These are phyloP conservation scores for Citrus australasica DNA, from an alignment of 345 rosid genomes.

Conservation along the genomic window DNA sequence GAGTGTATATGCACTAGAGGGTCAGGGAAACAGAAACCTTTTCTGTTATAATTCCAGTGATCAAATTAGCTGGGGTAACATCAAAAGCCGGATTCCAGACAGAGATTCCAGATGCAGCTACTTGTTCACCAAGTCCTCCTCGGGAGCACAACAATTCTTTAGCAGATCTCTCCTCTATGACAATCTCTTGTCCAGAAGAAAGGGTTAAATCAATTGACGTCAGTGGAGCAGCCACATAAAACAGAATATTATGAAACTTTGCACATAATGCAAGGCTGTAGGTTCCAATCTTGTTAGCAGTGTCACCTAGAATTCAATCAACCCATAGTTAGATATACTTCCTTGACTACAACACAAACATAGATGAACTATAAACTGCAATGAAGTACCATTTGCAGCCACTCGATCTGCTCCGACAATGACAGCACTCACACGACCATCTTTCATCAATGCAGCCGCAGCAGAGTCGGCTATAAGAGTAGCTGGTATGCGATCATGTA, in stretches of 20 bases:
- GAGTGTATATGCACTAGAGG: neutral
- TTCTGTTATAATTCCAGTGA: conserved; percentile 79
- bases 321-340: neutral
- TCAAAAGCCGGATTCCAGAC: conserved; percentile 99
- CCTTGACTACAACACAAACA: conserved; percentile 2
- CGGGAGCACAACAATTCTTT: conserved; percentile 68
- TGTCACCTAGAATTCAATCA: conserved; percentile 54
- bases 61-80: conserved; percentile 79
- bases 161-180: conserved; percentile 79
- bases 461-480: conserved; percentile 92
- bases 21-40: conserved; percentile 41
- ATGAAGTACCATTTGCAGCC: conserved; percentile 68
- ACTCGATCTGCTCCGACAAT: conserved; percentile 97
- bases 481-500: conserved; percentile 84
- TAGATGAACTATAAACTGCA: conserved; percentile 13
- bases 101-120: conserved; percentile 86
- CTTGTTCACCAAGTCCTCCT: conserved; percentile 95
- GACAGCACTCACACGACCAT: conserved; percentile 66
- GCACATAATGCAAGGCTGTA: conserved; percentile 91
- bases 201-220: conserved; percentile 85
- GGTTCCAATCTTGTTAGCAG: conserved; percentile 98
- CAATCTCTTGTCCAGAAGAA: conserved; percentile 65
- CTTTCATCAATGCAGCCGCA: conserved; percentile 91
- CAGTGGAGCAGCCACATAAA: conserved; percentile 88
- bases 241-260: conserved; percentile 60